These are phyloP conservation scores for Stentor roeselii DNA, from an alignment of 73 alveolate genomes.

Conservation along the genomic window DNA sequence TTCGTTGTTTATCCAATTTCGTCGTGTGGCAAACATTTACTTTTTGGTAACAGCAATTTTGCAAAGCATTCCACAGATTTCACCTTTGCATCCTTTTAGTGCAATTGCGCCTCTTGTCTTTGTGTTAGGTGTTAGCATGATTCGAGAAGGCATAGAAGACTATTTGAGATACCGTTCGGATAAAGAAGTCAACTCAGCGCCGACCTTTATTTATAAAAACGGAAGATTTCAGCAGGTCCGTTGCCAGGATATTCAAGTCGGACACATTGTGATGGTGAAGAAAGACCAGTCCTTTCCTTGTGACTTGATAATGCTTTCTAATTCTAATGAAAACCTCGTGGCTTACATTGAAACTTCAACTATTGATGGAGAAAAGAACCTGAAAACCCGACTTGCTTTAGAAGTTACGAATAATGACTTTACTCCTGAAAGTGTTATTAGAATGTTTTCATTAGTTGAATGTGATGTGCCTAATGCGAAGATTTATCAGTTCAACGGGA, in stretches of 20 bases:
- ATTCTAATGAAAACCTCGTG: conserved; percentile 80
- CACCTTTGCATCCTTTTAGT: conserved; percentile 89
- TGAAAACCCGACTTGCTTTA: conserved; percentile 68
- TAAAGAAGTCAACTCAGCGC: conserved; percentile 49
- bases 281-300: conserved; percentile 92
- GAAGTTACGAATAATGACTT: conserved; percentile 28
- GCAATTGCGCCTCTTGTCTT: conserved; percentile 96
- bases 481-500: conserved; percentile 66
- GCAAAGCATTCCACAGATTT: conserved; percentile 78
- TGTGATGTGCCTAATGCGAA: conserved; percentile 71
- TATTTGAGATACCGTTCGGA: conserved; percentile 83
- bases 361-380: conserved; percentile 97
- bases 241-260: conserved; percentile 71
- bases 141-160: conserved; percentile 96
- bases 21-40: conserved; percentile 75
- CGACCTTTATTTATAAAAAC: conserved; percentile 17
- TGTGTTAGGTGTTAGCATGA: conserved; percentile 91
- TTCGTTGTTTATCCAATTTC: conserved; percentile 62
- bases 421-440: conserved; percentile 3
- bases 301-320: conserved; percentile 84
- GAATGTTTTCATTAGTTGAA: conserved; percentile 28
- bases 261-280: conserved; percentile 77
- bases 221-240: conserved; percentile 7
- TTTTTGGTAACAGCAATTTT: conserved; percentile 76
- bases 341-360: conserved; percentile 91